A percentile compares a stretch with the other conserved stretches of the same genome.
phyloP scores from a whole-genome alignment of 441 rosid genomes.

The Breynia disticha region DNA sequence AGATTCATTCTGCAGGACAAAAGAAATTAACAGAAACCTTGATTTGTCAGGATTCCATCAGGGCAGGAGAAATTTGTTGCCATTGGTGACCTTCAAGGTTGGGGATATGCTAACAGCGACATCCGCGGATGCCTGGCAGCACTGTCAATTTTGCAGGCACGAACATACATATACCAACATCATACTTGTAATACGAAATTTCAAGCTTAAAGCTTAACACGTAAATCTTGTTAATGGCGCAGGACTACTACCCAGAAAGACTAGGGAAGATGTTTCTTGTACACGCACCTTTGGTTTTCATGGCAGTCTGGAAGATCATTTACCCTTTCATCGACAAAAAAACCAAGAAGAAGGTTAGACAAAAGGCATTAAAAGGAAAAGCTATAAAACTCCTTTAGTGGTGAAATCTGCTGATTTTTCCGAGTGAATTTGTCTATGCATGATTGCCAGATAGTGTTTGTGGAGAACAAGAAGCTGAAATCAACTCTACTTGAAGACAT shows the following conservation, averaged over 20 bases:
- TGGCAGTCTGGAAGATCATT: slow-evolving; percentile 78
- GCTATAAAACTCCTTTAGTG: too few relatives aligned
- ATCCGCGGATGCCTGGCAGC: slow-evolving; percentile 61
- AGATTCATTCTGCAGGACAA: slow-evolving; percentile 19
- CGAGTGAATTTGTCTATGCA: too few relatives aligned
- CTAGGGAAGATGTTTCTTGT: slow-evolving; percentile 58
- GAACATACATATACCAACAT: slow-evolving; percentile 7
- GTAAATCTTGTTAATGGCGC: slow-evolving; percentile 8
- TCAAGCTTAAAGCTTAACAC: not conserved
- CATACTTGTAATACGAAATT: not conserved
- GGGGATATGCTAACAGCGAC: slow-evolving; percentile 81
- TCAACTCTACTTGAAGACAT: slow-evolving; percentile 43
- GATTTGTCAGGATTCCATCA: slow-evolving; percentile 24
- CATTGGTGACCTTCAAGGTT: slow-evolving; percentile 64
- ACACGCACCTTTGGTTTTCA: slow-evolving; percentile 66
- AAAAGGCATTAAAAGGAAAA: slow-evolving; percentile 45
- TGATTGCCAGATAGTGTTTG: slow-evolving; percentile 38
- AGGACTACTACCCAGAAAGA: slow-evolving; percentile 93
- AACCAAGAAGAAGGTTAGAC: slow-evolving; percentile 68
- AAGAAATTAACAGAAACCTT: slow-evolving; percentile 30
- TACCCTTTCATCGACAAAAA: slow-evolving; percentile 77
- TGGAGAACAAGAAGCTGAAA: slow-evolving; percentile 33
- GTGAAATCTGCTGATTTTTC: too few relatives aligned
- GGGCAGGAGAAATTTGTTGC: slow-evolving; percentile 35
- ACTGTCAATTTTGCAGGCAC: slow-evolving; percentile 73